Conservation (phyloP, 1,284 basidiomycete species). For the Rhodotorula mucilaginosa region DNA sequence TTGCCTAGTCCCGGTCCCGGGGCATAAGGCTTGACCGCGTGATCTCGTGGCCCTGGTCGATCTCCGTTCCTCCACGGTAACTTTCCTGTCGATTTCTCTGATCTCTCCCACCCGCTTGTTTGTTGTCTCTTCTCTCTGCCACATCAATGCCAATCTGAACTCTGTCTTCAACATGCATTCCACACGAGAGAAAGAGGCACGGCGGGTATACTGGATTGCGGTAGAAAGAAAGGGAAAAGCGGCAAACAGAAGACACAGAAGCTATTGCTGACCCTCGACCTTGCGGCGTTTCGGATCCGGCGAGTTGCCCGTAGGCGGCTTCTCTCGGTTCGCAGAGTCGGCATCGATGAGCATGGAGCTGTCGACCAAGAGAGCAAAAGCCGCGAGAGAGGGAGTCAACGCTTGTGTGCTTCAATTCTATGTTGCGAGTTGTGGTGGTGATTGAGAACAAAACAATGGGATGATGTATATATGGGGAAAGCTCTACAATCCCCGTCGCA, state of each 20-base stretch:
- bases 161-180: too few species aligned
- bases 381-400: neutral
- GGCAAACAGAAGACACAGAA: neutral
- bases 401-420: neutral
- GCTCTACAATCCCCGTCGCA: neutral
- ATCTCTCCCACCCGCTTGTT: neutral
- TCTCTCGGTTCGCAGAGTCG: neutral
- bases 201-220: neutral
- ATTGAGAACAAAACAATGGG: too few species aligned
- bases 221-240: neutral
- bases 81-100: neutral
- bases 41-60: neutral
- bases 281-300: slow-evolving; percentile 6
- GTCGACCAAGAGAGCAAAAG: neutral
- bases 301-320: neutral
- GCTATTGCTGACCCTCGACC: neutral
- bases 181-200: too few species aligned
- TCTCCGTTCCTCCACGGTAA: neutral
- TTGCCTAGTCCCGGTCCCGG: neutral
- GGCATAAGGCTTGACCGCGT: neutral
- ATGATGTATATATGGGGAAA: neutral
- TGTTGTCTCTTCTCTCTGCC: neutral
- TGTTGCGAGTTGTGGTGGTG: neutral
- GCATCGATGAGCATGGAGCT: neutral
- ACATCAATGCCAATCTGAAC: neutral